phyloP scores from a whole-genome alignment of 176 grass and related monocot species.

The Aegilops tauschii region DNA sequence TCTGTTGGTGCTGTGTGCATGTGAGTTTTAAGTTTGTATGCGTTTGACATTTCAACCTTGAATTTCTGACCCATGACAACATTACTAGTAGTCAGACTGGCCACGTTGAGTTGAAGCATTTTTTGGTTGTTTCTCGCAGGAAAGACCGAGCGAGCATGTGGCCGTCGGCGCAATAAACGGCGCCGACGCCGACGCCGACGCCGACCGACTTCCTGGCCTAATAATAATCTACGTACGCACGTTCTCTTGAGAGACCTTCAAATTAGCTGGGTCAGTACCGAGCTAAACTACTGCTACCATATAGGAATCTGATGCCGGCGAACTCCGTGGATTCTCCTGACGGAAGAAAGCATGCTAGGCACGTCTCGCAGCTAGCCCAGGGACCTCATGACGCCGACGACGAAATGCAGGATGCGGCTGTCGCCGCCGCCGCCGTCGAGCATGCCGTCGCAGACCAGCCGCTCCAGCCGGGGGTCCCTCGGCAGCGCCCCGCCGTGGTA shows the following conservation, averaged over 20 bases:
- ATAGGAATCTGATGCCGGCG: neutral
- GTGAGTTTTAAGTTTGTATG: neutral
- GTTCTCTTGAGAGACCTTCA: neutral
- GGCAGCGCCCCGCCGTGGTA: constrained; percentile 72
- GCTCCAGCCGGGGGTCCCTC: constrained; percentile 50
- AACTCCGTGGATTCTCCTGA: neutral
- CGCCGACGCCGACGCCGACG: neutral
- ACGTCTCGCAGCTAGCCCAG: neutral
- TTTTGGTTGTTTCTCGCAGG: neutral
- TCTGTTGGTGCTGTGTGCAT: neutral
- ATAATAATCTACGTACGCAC: neutral
- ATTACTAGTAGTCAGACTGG: neutral
- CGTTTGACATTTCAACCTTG: neutral
- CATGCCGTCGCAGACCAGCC: constrained; percentile 61
- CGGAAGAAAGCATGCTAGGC: too few relatives aligned
- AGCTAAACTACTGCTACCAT: neutral
- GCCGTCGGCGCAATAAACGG: constrained; percentile 23
- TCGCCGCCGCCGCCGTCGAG: constrained; percentile 37
- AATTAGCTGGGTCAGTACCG: neutral
- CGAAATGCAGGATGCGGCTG: constrained; percentile 58
- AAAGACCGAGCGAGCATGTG: constrained; percentile 30
- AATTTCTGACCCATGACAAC: neutral
- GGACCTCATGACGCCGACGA: constrained; percentile 57
- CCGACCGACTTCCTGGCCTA: neutral
- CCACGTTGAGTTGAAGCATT: neutral